These are phyloP conservation scores for Oryza glaberrima DNA, from an alignment of 176 grass and related monocot genomes.

Conservation along the genomic window DNA sequence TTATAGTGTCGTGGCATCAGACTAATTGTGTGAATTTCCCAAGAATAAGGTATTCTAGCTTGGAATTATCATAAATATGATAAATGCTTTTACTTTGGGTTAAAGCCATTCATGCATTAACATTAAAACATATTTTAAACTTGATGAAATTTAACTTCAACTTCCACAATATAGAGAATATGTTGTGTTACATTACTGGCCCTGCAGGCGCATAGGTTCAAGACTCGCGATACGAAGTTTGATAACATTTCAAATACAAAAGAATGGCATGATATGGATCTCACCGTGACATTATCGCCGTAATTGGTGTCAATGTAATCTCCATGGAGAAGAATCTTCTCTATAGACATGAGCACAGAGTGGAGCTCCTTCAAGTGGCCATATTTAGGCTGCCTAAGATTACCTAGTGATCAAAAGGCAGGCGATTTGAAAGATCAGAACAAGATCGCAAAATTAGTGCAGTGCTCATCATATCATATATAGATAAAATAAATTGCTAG, in stretches of 20 bases:
- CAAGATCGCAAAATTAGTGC: neutral
- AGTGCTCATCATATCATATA: neutral
- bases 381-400: slow-evolving; percentile 79
- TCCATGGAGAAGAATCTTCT: slow-evolving; percentile 62
- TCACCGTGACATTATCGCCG: slow-evolving; percentile 41
- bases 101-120: too few relatives aligned
- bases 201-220: neutral
- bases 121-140: too few relatives aligned
- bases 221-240: neutral
- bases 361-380: slow-evolving; percentile 88
- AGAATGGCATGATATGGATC: neutral
- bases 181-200: too few relatives aligned
- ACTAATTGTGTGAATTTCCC: too few relatives aligned
- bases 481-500: too few relatives aligned
- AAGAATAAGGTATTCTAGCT: too few relatives aligned
- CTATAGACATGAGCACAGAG: slow-evolving; percentile 54
- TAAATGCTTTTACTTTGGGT: too few relatives aligned
- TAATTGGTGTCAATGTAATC: slow-evolving; percentile 36
- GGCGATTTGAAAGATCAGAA: neutral
- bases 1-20: neutral
- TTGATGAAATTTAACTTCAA: too few relatives aligned
- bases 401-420: slow-evolving; percentile 42
- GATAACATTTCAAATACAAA: neutral
- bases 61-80: too few relatives aligned
- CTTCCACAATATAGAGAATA: too few relatives aligned